Evolutionary conservation across 768 basidiomycete genomes (phyloP).

Genomic region (Boletus tomentosulus): DNA sequence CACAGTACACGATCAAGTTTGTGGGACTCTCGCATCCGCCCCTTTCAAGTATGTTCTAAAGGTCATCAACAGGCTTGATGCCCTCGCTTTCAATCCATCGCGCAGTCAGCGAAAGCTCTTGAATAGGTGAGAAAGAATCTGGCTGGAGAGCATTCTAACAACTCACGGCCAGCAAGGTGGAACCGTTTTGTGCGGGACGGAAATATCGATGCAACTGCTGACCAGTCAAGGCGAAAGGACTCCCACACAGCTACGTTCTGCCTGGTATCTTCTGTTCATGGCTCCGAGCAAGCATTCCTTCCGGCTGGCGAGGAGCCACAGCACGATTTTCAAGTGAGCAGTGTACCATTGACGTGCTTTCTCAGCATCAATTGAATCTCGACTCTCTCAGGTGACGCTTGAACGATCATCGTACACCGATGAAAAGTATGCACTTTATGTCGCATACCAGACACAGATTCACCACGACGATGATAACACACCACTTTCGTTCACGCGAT

Average conservation of each 20-base stretch:
- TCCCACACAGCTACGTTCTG: slow-evolving; percentile 30
- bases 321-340: slow-evolving; percentile 60
- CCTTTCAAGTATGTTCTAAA: slow-evolving; percentile 16
- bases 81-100: slow-evolving; percentile 59
- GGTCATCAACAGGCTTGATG: slow-evolving; percentile 53
- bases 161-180: slow-evolving; percentile 46
- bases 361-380: background rate
- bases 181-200: slow-evolving; percentile 61
- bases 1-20: slow-evolving; percentile 91
- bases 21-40: slow-evolving; percentile 17
- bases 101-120: slow-evolving; percentile 73
- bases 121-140: slow-evolving; percentile 47
- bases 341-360: background rate
- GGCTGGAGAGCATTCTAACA: background rate
- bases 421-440: slow-evolving; percentile 79
- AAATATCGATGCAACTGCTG: slow-evolving; percentile 19
- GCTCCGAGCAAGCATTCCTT: slow-evolving; percentile 43
- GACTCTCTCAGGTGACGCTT: slow-evolving; percentile 52
- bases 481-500: slow-evolving; percentile 55
- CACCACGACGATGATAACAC: slow-evolving; percentile 63
- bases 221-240: slow-evolving; percentile 9
- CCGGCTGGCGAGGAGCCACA: slow-evolving; percentile 25
- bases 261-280: slow-evolving; percentile 49
- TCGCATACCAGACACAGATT: slow-evolving; percentile 72
- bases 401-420: slow-evolving; percentile 71